Evolutionary conservation across 2,329 filamentous ascomycete genomes (phyloP), one percentile per base, ranked within the genome.

Genomic region (Esteya vermicola): DNA sequence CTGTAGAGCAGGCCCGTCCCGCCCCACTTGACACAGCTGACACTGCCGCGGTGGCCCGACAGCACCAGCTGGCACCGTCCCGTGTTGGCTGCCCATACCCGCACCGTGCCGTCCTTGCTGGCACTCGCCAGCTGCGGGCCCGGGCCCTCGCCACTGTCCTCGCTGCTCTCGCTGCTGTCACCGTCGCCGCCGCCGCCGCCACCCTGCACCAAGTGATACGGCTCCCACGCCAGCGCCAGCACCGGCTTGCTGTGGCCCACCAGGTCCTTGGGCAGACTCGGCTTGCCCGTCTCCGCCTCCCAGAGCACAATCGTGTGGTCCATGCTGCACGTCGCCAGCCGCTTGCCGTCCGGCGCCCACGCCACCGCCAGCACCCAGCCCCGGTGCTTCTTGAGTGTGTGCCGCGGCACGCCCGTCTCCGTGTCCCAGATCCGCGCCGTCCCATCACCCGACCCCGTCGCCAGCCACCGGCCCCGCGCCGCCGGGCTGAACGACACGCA

Each of bases 381-480:
- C 3, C 80, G 79, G 58, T 96, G 91, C 1, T 86, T 86, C 51
- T 85, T 81, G 36, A 96, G 62, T 0, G 86, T 96, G 58, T 83
- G 75, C 45, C 85, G 73, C 0, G 88, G 86, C 10, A 86, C 95
- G 36, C 88, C 88, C 0, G 86, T 95, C 52, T 95, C 85, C 36
- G 85, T 88, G 53, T 98, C 88, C 85, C 85, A 95, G 62, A 96
- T 80, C 42, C 89, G 68, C 0, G 88, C 89, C 2, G 88, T 95
- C 50, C 81, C 81, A 54, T 98, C 91, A 35, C 91, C 91, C 45
- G 81, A 85, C 1, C 89, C 91, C 2, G 85, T 94, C 0, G 86
- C 88, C 58, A 95, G 71, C 43, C 79, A 71, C 10, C 77, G 76
- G 21, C 83, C 89, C 20, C n/a, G 14, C 7, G 73, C 77, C 28